Conservation (phyloP, 2,329 filamentous ascomycete species). For the Aspergillus bombycis region DNA sequence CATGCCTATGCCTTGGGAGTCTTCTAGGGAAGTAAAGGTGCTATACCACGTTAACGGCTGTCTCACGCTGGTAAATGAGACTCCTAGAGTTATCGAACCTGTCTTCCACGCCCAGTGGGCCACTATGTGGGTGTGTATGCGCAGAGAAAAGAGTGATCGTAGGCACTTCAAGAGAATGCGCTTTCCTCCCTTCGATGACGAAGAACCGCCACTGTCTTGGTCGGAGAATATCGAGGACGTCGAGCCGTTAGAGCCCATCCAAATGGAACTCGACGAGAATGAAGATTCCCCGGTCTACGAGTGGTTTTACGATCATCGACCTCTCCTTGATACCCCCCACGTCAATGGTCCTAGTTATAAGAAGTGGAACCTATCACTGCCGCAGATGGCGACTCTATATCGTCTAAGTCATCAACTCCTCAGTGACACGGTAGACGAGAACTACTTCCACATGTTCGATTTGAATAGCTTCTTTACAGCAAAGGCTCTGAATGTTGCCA, state of each 20-base stretch:
- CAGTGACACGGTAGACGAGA: slow-evolving; percentile 90
- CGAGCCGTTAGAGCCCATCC: slow-evolving; percentile 93
- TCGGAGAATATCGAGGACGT: slow-evolving; percentile 99
- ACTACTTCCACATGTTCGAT: slow-evolving; percentile 98
- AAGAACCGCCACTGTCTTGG: slow-evolving; percentile 96
- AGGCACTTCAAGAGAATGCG: slow-evolving; percentile 98
- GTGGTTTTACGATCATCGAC: slow-evolving; percentile 96
- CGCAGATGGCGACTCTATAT: slow-evolving; percentile 95
- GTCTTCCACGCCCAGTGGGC: slow-evolving; percentile 99
- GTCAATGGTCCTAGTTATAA: slow-evolving; percentile 98
- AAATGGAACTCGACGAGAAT: slow-evolving; percentile 94
- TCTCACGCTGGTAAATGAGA: slow-evolving; percentile 94
- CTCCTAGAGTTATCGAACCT: slow-evolving; percentile 92
- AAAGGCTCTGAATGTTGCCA: slow-evolving; percentile 94
- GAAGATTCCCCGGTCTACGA: slow-evolving; percentile 91
- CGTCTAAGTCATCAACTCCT: slow-evolving; percentile 87
- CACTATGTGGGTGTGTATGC: slow-evolving; percentile 99
- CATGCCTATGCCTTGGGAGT: slow-evolving; percentile 99
- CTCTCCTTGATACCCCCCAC: slow-evolving; percentile 86
- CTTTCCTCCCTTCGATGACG: slow-evolving; percentile 97
- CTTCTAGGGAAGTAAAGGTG: slow-evolving; percentile 92
- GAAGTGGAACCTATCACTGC: slow-evolving; percentile 87
- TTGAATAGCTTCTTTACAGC: slow-evolving; percentile 92
- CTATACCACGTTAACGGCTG: slow-evolving; percentile 98
- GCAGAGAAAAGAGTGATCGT: slow-evolving; percentile 94